These are phyloP conservation scores for Chondrus crispus DNA, from an alignment of 23 red algal genomes.

Conservation along the genomic window DNA sequence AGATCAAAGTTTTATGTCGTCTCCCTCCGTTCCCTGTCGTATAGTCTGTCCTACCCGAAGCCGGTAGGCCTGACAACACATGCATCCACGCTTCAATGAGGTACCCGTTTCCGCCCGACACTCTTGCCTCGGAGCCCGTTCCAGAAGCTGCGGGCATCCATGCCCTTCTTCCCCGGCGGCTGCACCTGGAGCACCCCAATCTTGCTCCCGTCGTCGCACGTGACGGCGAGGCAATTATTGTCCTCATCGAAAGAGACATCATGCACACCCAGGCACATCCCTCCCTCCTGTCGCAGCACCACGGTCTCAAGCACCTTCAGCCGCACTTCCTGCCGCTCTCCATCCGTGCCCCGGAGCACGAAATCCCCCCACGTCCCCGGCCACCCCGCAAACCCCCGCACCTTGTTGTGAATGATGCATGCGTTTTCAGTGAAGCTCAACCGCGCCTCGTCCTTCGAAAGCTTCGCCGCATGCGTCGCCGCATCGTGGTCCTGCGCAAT, in stretches of 20 bases:
- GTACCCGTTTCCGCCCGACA: conserved; percentile 69
- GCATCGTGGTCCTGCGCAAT: conserved; percentile 49
- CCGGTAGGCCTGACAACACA: too few species aligned
- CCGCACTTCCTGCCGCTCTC: conserved; percentile 7
- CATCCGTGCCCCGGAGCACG: not conserved
- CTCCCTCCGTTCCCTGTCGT: too few species aligned
- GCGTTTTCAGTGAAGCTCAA: conserved; percentile 90
- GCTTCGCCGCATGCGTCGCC: conserved; percentile 82
- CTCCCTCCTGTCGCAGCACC: conserved; percentile 55
- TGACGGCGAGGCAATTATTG: conserved; percentile 47
- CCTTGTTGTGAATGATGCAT: conserved; percentile 79
- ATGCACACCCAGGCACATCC: conserved; percentile 82
- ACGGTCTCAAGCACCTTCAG: conserved; percentile 77
- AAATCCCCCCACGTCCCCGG: conserved; percentile 91
- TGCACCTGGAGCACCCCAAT: conserved; percentile 71
- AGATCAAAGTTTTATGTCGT: too few species aligned
- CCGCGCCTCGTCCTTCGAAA: conserved; percentile 71
- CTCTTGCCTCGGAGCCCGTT: conserved; percentile 76
- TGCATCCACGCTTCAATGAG: conserved; percentile 68
- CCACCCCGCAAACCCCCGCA: conserved; percentile 82
- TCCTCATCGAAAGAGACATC: conserved; percentile 51
- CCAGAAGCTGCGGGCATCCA: conserved; percentile 81
- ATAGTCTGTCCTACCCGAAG: too few species aligned
- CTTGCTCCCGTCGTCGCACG: conserved; percentile 88
- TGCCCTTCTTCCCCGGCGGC: conserved; percentile 80